Conservation (phyloP, 2,329 filamentous ascomycete species). For the Fusarium denticulatum region DNA sequence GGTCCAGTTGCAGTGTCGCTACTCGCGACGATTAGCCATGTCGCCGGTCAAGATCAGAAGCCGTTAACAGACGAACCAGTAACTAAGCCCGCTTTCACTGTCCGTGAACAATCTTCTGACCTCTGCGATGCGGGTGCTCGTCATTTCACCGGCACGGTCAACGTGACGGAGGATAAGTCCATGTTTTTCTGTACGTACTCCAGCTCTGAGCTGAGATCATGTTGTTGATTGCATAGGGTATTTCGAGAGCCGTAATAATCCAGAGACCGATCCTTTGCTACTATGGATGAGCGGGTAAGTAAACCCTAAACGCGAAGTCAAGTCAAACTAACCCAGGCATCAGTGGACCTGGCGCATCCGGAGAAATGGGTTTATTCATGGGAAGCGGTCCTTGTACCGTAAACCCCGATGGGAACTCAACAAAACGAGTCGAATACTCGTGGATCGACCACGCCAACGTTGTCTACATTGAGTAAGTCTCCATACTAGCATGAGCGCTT, state of each 20-base stretch:
- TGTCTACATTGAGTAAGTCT: slow-evolving; percentile 20
- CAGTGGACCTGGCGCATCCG: slow-evolving; percentile 20
- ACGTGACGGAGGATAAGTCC: slow-evolving; percentile 22
- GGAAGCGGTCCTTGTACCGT: slow-evolving; percentile 29
- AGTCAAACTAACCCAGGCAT: not conserved
- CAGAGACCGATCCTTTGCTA: slow-evolving; percentile 23
- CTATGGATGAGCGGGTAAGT: slow-evolving; percentile 37
- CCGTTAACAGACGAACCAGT: not conserved
- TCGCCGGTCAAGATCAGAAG: not conserved
- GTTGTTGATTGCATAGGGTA: no score
- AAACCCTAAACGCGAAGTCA: no score
- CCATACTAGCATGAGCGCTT: accelerated
- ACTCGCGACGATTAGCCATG: not conserved
- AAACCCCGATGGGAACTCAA: slow-evolving; percentile 27
- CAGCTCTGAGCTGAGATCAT: accelerated
- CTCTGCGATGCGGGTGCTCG: slow-evolving; percentile 23
- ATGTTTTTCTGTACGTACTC: slow-evolving; percentile 28
- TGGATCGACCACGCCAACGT: slow-evolving; percentile 33
- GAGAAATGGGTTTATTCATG: slow-evolving; percentile 29
- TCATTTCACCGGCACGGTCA: slow-evolving; percentile 25
- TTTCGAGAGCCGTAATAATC: slow-evolving; percentile 23
- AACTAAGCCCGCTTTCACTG: not conserved
- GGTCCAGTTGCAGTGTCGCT: not conserved
- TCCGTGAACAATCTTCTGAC: slow-evolving; percentile 11
- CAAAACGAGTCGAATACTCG: slow-evolving; percentile 10